Evolutionary conservation across 169 alveolate genomes (phyloP).

Genomic region (Plasmodium sp.): DNA sequence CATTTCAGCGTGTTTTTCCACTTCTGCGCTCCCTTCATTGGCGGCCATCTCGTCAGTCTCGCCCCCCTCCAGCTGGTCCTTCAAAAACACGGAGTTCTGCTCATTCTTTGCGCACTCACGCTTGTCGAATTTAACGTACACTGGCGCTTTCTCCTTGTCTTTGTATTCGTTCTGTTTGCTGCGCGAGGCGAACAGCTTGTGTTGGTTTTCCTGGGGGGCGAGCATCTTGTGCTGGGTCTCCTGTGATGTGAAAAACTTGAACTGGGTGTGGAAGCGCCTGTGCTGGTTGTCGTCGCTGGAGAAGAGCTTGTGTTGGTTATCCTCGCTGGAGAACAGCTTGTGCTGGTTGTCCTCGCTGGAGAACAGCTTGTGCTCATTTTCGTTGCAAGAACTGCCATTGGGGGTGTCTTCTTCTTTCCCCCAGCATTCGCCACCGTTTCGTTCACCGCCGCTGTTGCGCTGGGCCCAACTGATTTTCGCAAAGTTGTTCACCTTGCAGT

Average conservation of each 20-base stretch:
- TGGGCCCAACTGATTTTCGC: not conserved
- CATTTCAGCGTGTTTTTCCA: not conserved
- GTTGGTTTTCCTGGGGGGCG: not conserved
- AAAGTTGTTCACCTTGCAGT: not conserved
- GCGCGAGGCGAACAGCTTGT: not conserved
- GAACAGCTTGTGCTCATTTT: not conserved
- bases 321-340: not conserved
- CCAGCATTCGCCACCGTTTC: not conserved
- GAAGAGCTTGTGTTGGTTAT: not conserved
- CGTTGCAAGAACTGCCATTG: not conserved
- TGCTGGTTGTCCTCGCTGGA: not conserved
- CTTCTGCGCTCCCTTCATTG: not conserved
- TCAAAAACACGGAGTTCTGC: not conserved
- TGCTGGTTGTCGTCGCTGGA: not conserved
- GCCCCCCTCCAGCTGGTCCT: not conserved
- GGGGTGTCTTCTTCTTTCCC: not conserved
- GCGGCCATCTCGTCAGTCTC: not conserved
- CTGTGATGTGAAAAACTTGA: not conserved
- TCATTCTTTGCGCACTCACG: constrained; percentile 19
- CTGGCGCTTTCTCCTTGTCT: not conserved
- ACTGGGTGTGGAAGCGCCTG: not conserved
- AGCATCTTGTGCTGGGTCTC: not conserved
- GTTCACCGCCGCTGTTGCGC: not conserved
- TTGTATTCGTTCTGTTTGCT: constrained; percentile 14
- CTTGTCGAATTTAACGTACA: constrained; percentile 30